Base-by-base conservation (phyloP, 805 yeast genomes). In the Zygoascus ofunaensis region DNA sequence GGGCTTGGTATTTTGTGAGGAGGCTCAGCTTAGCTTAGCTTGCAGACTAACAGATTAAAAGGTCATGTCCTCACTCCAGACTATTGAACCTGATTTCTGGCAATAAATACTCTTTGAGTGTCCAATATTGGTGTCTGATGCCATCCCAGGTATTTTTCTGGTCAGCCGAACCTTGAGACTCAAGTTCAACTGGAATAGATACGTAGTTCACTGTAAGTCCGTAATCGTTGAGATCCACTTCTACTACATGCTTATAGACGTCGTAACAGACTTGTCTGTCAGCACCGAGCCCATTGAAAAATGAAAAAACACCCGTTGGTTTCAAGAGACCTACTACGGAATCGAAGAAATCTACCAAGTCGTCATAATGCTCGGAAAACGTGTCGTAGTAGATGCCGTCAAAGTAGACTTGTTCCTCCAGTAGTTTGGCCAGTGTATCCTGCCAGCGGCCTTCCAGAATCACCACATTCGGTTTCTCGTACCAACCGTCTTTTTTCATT, bases 321-420 rank as follows among this genome's bases (percentile, higher is more conserved):
- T 82, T 82, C 52, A 89, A 64, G 41, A 89, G 65, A 0, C 95
- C 97, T 17, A 87, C 94, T 4, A 85, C 71, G 10, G 73, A 58
- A 62, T 90, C 96, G 58, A 82, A 86, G 22, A 90, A 68, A 41
- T 85, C 90, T 39, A 87, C 68, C 92, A 89, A 83, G 59, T 89
- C 96, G 49, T 71, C 71, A 61, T 90, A 89, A 59, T 86, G 94
- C 59, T 89, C 97, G 50, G 94, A 83, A 61, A 82, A 89, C 0
- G 97, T 90, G 60, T 89, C 97, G 59, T 84, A 89, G 63, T 89
- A 89, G 30, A 90, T 83, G 3, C 97, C 97, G 58, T 87, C 87
- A 62, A 89, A 84, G 55, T 79, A 82, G 1, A 82, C 78, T 21
- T 83, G 83, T 34, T 73, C 55, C 42, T 74, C 76, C 22, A 89